Evolutionary conservation across 2,329 filamentous ascomycete genomes (phyloP).

Genomic region (Monilinia polystroma): DNA sequence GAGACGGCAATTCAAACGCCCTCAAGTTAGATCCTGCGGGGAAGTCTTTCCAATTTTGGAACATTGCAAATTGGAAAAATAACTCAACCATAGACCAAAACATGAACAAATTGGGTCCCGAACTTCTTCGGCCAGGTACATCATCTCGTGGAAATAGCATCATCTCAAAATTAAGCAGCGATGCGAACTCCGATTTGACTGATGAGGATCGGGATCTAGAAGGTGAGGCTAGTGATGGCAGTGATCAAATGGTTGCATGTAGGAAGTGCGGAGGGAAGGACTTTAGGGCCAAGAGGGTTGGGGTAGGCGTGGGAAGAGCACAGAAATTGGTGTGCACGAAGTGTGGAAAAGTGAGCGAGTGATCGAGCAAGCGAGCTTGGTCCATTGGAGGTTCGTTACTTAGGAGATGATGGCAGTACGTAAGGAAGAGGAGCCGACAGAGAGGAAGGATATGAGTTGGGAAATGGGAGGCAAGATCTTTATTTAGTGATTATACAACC

Average conservation of each 20-base stretch:
- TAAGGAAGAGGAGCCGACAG: background rate
- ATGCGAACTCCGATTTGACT: constrained; percentile 42
- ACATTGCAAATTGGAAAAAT: constrained; percentile 51
- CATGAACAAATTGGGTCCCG: constrained; percentile 29
- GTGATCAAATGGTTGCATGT: constrained; percentile 50
- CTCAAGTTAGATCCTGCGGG: constrained; percentile 44
- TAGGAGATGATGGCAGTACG: background rate
- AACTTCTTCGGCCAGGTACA: constrained; percentile 27
- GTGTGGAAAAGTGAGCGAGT: constrained; percentile 45
- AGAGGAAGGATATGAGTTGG: too few relatives aligned
- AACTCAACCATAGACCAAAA: constrained; percentile 26
- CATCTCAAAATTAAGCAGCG: constrained; percentile 58
- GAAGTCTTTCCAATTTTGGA: constrained; percentile 56
- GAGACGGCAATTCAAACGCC: constrained; percentile 33
- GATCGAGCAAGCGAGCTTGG: background rate
- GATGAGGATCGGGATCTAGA: constrained; percentile 41
- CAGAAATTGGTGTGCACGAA: constrained; percentile 61
- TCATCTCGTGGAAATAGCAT: constrained; percentile 31
- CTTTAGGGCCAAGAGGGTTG: constrained; percentile 60
- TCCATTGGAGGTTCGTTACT: background rate
- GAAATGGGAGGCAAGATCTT: background rate
- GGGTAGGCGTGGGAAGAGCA: constrained; percentile 49
- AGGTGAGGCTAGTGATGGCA: constrained; percentile 47
- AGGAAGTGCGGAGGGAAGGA: constrained; percentile 58
- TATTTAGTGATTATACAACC: background rate